Percentiles rank a stretch among this genome's conserved stretches.
These are phyloP conservation scores for Wickerhamiella bombiphila DNA, from an alignment of 805 yeast genomes.

Conservation along the genomic window DNA sequence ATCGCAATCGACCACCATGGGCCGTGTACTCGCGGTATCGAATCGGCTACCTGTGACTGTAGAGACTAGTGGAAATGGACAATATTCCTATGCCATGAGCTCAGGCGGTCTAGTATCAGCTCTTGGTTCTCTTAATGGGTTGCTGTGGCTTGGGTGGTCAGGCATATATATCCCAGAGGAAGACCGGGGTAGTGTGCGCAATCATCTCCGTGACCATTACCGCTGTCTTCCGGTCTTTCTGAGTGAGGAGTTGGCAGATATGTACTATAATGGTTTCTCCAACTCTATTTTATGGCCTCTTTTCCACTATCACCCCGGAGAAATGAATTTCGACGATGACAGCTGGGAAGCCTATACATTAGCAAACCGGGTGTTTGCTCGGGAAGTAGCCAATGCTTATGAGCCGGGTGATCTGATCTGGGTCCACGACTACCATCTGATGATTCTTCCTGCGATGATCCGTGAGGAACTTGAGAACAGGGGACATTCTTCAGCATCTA, in stretches of 20 bases:
- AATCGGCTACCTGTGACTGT: conserved; percentile 93
- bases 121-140: conserved; percentile 74
- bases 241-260: conserved; percentile 78
- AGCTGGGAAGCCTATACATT: conserved; percentile 97
- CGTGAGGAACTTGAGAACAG: conserved; percentile 37
- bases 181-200: conserved; percentile 54
- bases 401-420: conserved; percentile 80
- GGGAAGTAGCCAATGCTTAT: conserved; percentile 51
- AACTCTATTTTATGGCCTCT: conserved; percentile 95
- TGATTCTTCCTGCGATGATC: conserved; percentile 84
- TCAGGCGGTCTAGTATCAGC: conserved; percentile 97
- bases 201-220: conserved; percentile 61
- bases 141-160: conserved; percentile 94
- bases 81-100: conserved; percentile 77
- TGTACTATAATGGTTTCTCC: conserved; percentile 92
- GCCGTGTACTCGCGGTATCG: conserved; percentile 66
- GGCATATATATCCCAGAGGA: conserved; percentile 64
- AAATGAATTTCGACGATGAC: conserved; percentile 91
- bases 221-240: conserved; percentile 83
- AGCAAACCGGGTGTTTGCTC: conserved; percentile 75
- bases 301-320: conserved; percentile 98
- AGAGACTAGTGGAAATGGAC: conserved; percentile 29
- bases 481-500: conserved; percentile 31
- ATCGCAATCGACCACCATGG: conserved; percentile 7
- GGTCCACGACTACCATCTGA: conserved; percentile 96